Base-by-base conservation (phyloP, 768 basidiomycete species). In the Mycena metata region DNA sequence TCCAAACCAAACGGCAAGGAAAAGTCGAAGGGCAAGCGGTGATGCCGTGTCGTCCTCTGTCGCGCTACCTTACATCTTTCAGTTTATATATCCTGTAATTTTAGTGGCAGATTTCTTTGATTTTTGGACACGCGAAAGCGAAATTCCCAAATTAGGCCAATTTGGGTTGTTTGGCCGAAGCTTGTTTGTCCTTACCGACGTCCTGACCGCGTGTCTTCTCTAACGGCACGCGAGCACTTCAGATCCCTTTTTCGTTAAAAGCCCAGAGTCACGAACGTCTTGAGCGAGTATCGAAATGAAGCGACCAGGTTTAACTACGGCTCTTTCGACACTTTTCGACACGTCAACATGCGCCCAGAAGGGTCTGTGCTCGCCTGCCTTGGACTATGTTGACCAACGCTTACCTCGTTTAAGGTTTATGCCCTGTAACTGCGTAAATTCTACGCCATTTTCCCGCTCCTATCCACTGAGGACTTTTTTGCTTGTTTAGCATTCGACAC, bases 381-480 rank as follows among this genome's bases (percentile, higher is more conserved):
- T 30, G 30, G 6, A 30, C 3, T 30, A 30, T 30, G 30, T 3
- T 30, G 30, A 6, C 30, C 30, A 30, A 30, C 30, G 3, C 30
- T 30, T 9, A 39, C 39, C 39, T 39, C 4, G 39, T 39, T n/a
- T 15, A 10, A 39, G 39, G 39, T 39, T 83, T 93, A 13, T 95
- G 93, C 73, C 92, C 91, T 2, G 90, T 94, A 19, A 60, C 65
- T n/a, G n/a, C n/a, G n/a, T n/a, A n/a, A n/a, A n/a, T n/a, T n/a
- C n/a, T n/a, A n/a, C n/a, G n/a, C n/a, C n/a, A n/a, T n/a, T n/a
- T n/a, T n/a, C n/a, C n/a, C n/a, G n/a, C n/a, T n/a, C n/a, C n/a
- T n/a, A n/a, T n/a, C n/a, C n/a, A n/a, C n/a, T n/a, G n/a, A n/a
- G n/a, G n/a, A n/a, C n/a, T n/a, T n/a, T n/a, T n/a, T n/a, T n/a